Conservation (phyloP, 129 eudicot genomes). For the Helichrysum umbraculigerum region DNA sequence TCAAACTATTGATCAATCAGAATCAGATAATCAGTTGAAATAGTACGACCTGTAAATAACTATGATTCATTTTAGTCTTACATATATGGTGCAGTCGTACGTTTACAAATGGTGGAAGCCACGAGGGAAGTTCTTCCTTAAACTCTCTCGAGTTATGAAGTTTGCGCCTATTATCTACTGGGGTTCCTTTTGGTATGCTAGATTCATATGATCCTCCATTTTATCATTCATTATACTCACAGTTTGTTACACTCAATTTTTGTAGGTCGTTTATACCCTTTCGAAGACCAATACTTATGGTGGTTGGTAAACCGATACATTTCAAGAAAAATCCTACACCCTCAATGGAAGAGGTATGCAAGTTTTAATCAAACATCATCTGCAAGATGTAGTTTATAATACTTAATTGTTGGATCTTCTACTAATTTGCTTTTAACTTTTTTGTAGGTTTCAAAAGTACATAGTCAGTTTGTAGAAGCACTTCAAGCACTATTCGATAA, state of each 20-base stretch:
- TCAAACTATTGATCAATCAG: not conserved
- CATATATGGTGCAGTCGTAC: slow-evolving; percentile 43
- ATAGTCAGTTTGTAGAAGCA: slow-evolving; percentile 60
- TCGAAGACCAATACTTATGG: slow-evolving; percentile 71
- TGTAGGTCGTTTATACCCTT: slow-evolving; percentile 72
- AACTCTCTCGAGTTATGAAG: slow-evolving; percentile 66
- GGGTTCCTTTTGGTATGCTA: slow-evolving; percentile 77
- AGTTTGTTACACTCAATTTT: not conserved
- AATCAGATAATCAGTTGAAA: not conserved
- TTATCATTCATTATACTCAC: not conserved
- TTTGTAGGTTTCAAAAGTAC: slow-evolving; percentile 61
- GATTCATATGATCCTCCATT: not conserved
- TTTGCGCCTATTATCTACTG: slow-evolving; percentile 68
- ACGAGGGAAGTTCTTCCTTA: slow-evolving; percentile 50
- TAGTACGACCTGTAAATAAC: not conserved
- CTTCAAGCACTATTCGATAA: slow-evolving; percentile 60
- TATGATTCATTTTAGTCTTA: not conserved
- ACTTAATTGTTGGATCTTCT: not conserved
- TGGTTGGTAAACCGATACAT: slow-evolving; percentile 80
- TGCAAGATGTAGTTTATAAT: not conserved
- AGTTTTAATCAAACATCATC: not conserved
- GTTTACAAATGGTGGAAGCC: slow-evolving; percentile 94
- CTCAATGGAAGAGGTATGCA: slow-evolving; percentile 68
- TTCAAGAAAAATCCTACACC: slow-evolving; percentile 66
- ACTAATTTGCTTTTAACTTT: not conserved